These are phyloP conservation scores for Gynandropsis gynandra DNA, from an alignment of 345 rosid genomes.

Conservation along the genomic window DNA sequence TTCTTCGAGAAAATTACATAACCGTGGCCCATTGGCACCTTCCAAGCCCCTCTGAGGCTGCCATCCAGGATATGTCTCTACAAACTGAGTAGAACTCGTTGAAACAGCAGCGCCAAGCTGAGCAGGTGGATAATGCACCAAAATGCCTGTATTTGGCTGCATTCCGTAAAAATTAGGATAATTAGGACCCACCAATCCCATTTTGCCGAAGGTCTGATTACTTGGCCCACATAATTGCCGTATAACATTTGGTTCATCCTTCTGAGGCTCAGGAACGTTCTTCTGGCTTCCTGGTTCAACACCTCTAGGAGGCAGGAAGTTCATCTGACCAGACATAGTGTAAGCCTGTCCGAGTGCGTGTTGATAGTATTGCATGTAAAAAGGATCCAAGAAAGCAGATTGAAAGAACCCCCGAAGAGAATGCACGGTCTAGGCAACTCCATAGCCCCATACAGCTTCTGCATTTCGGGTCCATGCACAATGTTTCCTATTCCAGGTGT, in stretches of 20 bases:
- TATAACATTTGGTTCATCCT: slow-evolving; percentile 32
- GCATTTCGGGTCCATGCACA: slow-evolving; percentile 38
- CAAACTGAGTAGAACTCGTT: slow-evolving; percentile 28
- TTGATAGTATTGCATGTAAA: slow-evolving; percentile 41
- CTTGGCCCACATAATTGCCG: slow-evolving; percentile 28
- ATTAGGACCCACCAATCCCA: slow-evolving; percentile 27
- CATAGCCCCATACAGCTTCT: slow-evolving; percentile 37
- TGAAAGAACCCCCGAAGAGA: no score
- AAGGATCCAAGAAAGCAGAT: slow-evolving; percentile 35
- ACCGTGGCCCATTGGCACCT: slow-evolving; percentile 31
- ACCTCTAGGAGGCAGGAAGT: slow-evolving; percentile 27
- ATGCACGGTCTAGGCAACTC: no score
- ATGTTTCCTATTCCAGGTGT: slow-evolving; percentile 33
- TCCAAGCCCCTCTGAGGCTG: slow-evolving; percentile 39
- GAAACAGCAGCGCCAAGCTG: slow-evolving; percentile 33
- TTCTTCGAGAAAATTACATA: slow-evolving; percentile 51
- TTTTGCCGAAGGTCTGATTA: slow-evolving; percentile 27
- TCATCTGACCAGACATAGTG: slow-evolving; percentile 32
- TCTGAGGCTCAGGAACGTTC: slow-evolving; percentile 27
- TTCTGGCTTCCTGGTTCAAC: slow-evolving; percentile 29
- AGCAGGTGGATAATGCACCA: slow-evolving; percentile 39
- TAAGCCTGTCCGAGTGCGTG: slow-evolving; percentile 37
- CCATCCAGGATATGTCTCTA: slow-evolving; percentile 40
- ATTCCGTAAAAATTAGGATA: slow-evolving; percentile 29
- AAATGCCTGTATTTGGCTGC: slow-evolving; percentile 37